Percentiles rank a stretch among this genome's conserved stretches.
These are phyloP conservation scores for Sporothrix brunneoviolacea DNA, from an alignment of 2,329 filamentous ascomycete genomes.

Conservation along the genomic window DNA sequence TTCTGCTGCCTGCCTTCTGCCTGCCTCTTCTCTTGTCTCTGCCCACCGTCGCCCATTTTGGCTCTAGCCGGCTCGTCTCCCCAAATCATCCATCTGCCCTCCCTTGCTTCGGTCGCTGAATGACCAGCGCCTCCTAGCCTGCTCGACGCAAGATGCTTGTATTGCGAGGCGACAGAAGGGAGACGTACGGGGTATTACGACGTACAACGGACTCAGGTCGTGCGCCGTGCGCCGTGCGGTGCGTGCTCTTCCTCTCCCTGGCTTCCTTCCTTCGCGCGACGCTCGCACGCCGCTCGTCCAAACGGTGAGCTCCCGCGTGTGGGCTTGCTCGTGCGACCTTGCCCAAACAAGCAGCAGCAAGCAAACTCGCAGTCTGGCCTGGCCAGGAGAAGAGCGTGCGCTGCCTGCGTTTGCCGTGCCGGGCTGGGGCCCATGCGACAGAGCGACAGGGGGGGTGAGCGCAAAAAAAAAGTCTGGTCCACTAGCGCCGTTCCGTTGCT, in stretches of 20 bases:
- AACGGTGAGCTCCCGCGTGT: neutral
- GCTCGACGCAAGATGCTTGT: too few species aligned
- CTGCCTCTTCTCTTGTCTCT: neutral
- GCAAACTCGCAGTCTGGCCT: too few species aligned
- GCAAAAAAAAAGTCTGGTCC: conserved; percentile 7
- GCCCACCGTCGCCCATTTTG: neutral
- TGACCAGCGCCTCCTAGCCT: neutral
- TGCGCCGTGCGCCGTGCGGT: too few species aligned
- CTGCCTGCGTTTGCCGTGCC: neutral
- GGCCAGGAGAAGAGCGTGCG: too few species aligned
- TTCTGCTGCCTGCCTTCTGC: neutral
- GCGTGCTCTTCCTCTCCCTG: too few species aligned
- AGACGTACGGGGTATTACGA: too few species aligned
- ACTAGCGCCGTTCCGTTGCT: conserved; percentile 13
- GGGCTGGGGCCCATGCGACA: conserved; percentile 2
- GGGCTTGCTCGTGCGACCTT: conserved; percentile 1
- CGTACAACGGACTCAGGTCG: too few species aligned
- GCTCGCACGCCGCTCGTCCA: neutral
- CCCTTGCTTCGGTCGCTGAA: conserved; percentile 7
- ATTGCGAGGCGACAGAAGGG: too few species aligned
- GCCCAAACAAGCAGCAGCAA: neutral
- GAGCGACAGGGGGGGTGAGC: conserved; percentile 9
- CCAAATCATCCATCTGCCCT: neutral
- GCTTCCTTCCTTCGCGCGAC: too few species aligned
- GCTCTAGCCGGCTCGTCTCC: neutral